These are phyloP conservation scores for Talaromyces sp. DNA, from an alignment of 2,329 filamentous ascomycete genomes.

Conservation along the genomic window DNA sequence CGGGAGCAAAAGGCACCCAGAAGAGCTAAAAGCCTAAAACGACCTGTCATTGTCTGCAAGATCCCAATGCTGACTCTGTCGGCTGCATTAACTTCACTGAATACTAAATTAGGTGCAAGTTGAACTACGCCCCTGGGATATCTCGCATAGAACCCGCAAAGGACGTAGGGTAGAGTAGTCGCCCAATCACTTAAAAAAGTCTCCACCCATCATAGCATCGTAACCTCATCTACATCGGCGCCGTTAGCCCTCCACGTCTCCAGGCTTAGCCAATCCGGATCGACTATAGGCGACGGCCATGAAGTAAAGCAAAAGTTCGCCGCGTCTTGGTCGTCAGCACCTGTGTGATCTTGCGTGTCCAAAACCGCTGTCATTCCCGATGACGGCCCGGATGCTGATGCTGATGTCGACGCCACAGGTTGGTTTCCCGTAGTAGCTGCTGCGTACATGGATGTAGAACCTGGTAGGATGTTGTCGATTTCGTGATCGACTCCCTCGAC, in stretches of 20 bases:
- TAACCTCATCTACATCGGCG: not conserved
- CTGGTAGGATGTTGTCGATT: slow-evolving; percentile 4
- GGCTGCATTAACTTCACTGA: not conserved
- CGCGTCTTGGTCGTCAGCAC: not conserved
- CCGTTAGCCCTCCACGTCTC: slow-evolving; percentile 8
- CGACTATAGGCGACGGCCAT: slow-evolving; percentile 10
- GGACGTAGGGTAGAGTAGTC: not conserved
- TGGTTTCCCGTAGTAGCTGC: not conserved
- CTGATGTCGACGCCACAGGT: not conserved
- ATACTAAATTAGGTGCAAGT: not conserved
- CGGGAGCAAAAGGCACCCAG: not conserved
- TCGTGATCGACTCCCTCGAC: slow-evolving; percentile 12
- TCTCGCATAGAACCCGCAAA: not conserved
- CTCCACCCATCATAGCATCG: not conserved
- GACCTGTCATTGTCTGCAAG: not conserved
- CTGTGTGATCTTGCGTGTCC: not conserved
- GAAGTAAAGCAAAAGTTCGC: slow-evolving; percentile 4
- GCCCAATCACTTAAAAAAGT: not conserved
- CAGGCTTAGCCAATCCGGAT: slow-evolving; percentile 10
- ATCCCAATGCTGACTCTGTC: not conserved
- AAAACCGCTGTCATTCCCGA: not conserved
- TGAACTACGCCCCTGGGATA: not conserved
- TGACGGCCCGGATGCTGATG: not conserved
- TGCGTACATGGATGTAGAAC: not conserved
- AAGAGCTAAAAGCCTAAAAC: not conserved